Conservation (phyloP, 1,284 basidiomycete species). For the Termitomyces sp. region DNA sequence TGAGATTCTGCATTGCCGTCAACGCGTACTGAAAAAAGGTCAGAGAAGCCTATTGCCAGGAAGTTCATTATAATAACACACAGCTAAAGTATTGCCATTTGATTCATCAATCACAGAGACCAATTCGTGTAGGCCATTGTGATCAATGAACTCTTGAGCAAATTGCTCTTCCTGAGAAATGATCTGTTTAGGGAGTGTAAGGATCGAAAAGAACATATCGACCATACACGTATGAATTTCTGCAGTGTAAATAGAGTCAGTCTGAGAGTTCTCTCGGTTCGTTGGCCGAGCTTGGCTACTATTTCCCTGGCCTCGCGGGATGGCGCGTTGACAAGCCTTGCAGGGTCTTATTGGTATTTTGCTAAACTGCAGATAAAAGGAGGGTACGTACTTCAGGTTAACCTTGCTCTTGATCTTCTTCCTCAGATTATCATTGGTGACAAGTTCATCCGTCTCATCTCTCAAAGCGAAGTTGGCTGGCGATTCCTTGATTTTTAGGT, state of each 20-base stretch:
- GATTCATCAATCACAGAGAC: slow-evolving; percentile 65
- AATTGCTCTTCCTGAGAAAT: slow-evolving; percentile 80
- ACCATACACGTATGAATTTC: slow-evolving; percentile 70
- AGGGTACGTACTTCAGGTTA: slow-evolving; percentile 66
- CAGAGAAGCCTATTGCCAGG: slow-evolving; percentile 5
- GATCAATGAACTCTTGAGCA: slow-evolving; percentile 76
- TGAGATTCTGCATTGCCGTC: slow-evolving; percentile 79
- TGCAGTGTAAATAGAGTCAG: slow-evolving; percentile 78
- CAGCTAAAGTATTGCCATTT: slow-evolving; percentile 84
- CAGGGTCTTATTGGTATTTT: background rate
- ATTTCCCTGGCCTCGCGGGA: slow-evolving; percentile 79
- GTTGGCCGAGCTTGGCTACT: slow-evolving; percentile 62
- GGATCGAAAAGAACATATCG: background rate
- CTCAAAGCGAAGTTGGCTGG: slow-evolving; percentile 80
- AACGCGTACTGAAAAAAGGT: slow-evolving; percentile 62
- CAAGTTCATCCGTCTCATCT: slow-evolving; percentile 82
- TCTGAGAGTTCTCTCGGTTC: slow-evolving; percentile 61
- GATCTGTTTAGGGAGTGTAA: slow-evolving; percentile 3
- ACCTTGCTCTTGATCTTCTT: slow-evolving; percentile 78
- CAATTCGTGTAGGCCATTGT: slow-evolving; percentile 74
- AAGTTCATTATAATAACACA: slow-evolving; percentile 28
- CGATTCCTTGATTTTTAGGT: slow-evolving; percentile 80
- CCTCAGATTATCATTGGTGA: slow-evolving; percentile 86
- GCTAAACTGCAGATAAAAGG: background rate
- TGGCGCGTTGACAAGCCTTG: slow-evolving; percentile 76